Base-by-base conservation (phyloP, 1,284 basidiomycete genomes). In the Chalciporus sp. region DNA sequence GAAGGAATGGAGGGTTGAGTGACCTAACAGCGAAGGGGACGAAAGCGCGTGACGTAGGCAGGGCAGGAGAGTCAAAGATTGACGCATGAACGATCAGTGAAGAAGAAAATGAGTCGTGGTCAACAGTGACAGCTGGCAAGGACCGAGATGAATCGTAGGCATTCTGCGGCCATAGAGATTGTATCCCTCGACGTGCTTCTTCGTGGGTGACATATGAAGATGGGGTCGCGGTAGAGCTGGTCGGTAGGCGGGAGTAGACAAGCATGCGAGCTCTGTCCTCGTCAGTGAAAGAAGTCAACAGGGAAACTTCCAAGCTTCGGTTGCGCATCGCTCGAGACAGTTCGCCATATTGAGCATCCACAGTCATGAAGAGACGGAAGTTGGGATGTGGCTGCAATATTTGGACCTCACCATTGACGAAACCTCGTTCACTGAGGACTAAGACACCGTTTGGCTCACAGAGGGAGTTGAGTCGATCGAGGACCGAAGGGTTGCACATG, bases 301-400 rank as follows among this genome's bases (percentile, higher is more conserved):
- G 63, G 26, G 80, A 82, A 35, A 99, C 82, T 71, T 99, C 97
- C 41, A 98, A 80, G 33, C 96, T 97, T 60, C 97, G 87, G 71
- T 99, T 99, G 40, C 97, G 86, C 97, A 99, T 99, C 1, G 97
- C 97, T 37, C 97, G 82, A 7, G 96, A 98, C 10, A 99, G 78
- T 73, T 99, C 97, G 46, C 97, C 98, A 60, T 90, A 82, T 56
- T 87, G 85, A 19, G 94, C 90, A 67, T 99, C 93, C 53, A 97
- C 85, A 5, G 88, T 86, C 94, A 99, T 97, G 73, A 99, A 92
- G 9, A 99, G 77, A 31, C 95, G 83, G 76, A 99, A 99, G 63
- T 89, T 77, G 1, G 89, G 82, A 70, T 99, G 95, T 1, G 97
- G 95, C 26, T 72, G 79, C 56, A 99, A 75, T 47, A 88, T 73